Evolutionary conservation across 1,284 basidiomycete genomes (phyloP).

Genomic region (Wallemia hederae): DNA sequence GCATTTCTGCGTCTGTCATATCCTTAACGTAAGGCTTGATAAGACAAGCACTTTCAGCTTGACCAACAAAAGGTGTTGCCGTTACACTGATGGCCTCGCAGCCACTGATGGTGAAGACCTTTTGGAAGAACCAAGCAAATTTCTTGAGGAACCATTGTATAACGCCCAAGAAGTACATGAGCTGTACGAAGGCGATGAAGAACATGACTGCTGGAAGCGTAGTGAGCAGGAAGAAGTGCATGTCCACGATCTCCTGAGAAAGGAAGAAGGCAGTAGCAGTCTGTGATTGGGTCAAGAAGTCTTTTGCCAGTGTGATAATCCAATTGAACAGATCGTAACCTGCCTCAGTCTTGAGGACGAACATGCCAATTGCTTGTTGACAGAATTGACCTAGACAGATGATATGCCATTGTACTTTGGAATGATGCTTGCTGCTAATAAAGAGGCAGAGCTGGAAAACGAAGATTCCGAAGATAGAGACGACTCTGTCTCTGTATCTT

Average conservation of each 20-base stretch:
- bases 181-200: slow-evolving; percentile 64
- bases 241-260: slow-evolving; percentile 15
- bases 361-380: slow-evolving; percentile 58
- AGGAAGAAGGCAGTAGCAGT: slow-evolving; percentile 51
- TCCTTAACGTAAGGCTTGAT: slow-evolving; percentile 12
- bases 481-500: slow-evolving; percentile 38
- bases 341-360: slow-evolving; percentile 49
- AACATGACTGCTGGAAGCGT: slow-evolving; percentile 41
- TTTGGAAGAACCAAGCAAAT: slow-evolving; percentile 15
- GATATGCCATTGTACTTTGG: slow-evolving; percentile 31
- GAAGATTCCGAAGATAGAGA: slow-evolving; percentile 46
- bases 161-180: slow-evolving; percentile 4
- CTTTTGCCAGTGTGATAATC: slow-evolving; percentile 40
- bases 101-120: slow-evolving; percentile 13
- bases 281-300: slow-evolving; percentile 32
- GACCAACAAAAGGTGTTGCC: slow-evolving; percentile 15
- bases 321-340: slow-evolving; percentile 54
- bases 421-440: slow-evolving; percentile 28
- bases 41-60: not conserved
- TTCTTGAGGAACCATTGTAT: slow-evolving; percentile 9
- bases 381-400: not conserved
- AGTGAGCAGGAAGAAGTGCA: slow-evolving; percentile 49
- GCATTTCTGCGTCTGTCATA: slow-evolving; percentile 11
- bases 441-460: slow-evolving; percentile 46
- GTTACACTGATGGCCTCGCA: slow-evolving; percentile 16